Conservation (phyloP, 2,329 filamentous ascomycete species). For the Colletotrichum lindemuthianum region DNA sequence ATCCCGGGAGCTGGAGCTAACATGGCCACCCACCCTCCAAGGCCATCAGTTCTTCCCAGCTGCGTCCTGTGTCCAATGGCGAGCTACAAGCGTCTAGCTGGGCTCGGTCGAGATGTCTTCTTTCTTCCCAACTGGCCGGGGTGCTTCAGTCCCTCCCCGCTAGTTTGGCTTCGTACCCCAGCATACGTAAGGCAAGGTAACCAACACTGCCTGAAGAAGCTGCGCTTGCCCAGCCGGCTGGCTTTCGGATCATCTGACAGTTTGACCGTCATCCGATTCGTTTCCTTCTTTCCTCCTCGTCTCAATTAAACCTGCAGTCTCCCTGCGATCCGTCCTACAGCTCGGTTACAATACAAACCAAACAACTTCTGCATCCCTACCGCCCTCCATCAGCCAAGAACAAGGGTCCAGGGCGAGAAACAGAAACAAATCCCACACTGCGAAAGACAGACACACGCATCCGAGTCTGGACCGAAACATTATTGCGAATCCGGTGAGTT, state of each 20-base stretch:
- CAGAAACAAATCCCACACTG: slow-evolving; percentile 11
- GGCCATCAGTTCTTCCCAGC: not conserved
- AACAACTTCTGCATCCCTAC: not conserved
- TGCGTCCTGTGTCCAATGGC: not conserved
- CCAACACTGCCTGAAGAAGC: too few relatives aligned
- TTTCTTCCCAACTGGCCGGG: slow-evolving; percentile 5
- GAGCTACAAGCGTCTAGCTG: not conserved
- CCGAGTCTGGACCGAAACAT: slow-evolving; percentile 20
- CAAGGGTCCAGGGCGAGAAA: slow-evolving; percentile 20
- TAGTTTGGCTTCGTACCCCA: slow-evolving; percentile 27
- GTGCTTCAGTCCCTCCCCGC: slow-evolving; percentile 11
- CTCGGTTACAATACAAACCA: not conserved
- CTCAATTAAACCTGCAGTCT: slow-evolving; percentile 1
- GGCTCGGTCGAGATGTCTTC: not conserved
- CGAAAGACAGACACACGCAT: slow-evolving; percentile 16
- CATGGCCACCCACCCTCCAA: not conserved
- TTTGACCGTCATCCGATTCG: slow-evolving; percentile 16
- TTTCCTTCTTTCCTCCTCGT: slow-evolving; percentile 1
- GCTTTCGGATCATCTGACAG: slow-evolving; percentile 31
- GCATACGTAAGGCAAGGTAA: slow-evolving; percentile 9
- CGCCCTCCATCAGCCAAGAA: slow-evolving; percentile 8
- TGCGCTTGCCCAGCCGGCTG: not conserved
- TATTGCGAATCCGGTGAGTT: slow-evolving; percentile 26
- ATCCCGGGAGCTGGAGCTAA: slow-evolving; percentile 7
- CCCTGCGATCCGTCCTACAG: not conserved